phyloP scores from a whole-genome alignment of 1,284 basidiomycete species.

The Irpex lacteus region DNA sequence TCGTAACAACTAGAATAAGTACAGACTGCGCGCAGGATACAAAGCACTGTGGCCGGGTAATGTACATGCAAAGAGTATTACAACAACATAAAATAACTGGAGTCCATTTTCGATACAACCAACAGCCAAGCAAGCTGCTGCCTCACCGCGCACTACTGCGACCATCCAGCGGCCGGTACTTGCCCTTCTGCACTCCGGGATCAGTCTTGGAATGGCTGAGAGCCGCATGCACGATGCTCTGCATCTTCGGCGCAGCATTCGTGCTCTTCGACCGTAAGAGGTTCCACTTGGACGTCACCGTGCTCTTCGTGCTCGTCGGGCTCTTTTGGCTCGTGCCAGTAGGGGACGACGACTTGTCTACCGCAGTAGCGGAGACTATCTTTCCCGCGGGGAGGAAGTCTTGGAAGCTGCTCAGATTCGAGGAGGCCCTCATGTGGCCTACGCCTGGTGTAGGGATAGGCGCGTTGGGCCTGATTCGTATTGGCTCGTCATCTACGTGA shows the following conservation, averaged over 20 bases:
- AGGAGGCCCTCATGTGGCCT: not conserved
- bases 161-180: not conserved
- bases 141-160: not conserved
- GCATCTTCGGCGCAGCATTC: not conserved
- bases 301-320: not conserved
- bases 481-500: conserved; percentile 13
- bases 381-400: conserved; percentile 19
- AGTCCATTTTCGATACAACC: not conserved
- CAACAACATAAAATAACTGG: not conserved
- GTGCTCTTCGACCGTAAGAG: not conserved
- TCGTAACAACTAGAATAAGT: not conserved
- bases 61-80: not conserved
- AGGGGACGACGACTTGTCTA: not conserved
- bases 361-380: conserved; percentile 15
- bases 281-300: not conserved
- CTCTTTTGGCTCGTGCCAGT: too few relatives aligned
- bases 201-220: not conserved
- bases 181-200: not conserved
- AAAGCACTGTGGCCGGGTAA: not conserved
- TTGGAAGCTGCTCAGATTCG: conserved; percentile 15
- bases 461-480: conserved; percentile 8
- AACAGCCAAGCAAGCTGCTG: not conserved
- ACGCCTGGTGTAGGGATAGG: not conserved
- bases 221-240: not conserved
- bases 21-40: not conserved